Evolutionary conservation across 2,329 filamentous ascomycete species (phyloP).

Genomic region (Hymenoscyphus fraxineus): DNA sequence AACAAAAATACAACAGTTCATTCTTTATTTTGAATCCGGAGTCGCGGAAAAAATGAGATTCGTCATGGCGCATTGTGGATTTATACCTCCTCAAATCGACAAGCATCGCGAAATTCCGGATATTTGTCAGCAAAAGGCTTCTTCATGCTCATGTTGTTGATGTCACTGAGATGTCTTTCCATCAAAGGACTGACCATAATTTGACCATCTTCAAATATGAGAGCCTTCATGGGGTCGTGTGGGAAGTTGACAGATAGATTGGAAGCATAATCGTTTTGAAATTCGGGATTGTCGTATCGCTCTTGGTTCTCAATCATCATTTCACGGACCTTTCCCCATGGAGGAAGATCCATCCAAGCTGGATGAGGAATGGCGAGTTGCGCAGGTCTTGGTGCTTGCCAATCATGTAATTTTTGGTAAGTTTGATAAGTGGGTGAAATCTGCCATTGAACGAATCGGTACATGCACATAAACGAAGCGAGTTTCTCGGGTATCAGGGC

Average conservation of each 20-base stretch:
- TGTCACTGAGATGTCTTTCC: slow-evolving; percentile 28
- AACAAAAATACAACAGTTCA: not conserved
- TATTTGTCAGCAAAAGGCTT: slow-evolving; percentile 32
- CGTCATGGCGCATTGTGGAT: not conserved
- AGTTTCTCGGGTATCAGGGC: slow-evolving; percentile 31
- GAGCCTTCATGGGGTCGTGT: slow-evolving; percentile 26
- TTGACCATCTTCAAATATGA: slow-evolving; percentile 28
- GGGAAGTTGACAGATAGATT: slow-evolving; percentile 31
- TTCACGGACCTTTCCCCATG: slow-evolving; percentile 31
- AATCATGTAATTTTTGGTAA: slow-evolving; percentile 27
- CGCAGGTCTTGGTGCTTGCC: slow-evolving; percentile 27
- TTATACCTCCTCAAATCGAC: slow-evolving; percentile 30
- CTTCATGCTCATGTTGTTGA: slow-evolving; percentile 31
- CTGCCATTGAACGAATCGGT: slow-evolving; percentile 32
- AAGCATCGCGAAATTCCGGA: slow-evolving; percentile 32
- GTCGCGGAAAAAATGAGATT: slow-evolving; percentile 2
- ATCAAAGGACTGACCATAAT: slow-evolving; percentile 26
- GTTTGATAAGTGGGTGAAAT: slow-evolving; percentile 28
- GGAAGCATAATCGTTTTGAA: slow-evolving; percentile 29
- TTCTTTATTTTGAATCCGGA: not conserved
- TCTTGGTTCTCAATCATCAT: slow-evolving; percentile 30
- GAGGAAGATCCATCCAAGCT: slow-evolving; percentile 33
- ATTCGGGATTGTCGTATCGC: slow-evolving; percentile 29
- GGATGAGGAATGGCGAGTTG: slow-evolving; percentile 30
- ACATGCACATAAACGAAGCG: slow-evolving; percentile 34